phyloP scores from a whole-genome alignment of 2,329 filamentous ascomycete genomes.

The Hypoxylon sp. region DNA sequence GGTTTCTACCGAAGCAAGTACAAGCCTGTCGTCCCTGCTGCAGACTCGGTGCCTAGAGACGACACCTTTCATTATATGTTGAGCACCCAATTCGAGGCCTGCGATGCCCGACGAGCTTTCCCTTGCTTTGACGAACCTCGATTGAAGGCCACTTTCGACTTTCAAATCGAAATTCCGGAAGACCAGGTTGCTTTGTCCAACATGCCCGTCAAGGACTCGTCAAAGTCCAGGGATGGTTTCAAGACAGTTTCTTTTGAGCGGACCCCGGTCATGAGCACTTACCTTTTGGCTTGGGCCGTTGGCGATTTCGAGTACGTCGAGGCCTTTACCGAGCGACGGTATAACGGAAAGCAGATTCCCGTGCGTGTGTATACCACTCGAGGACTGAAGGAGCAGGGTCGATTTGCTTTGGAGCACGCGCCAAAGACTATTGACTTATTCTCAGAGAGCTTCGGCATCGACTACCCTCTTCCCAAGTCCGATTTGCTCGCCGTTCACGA shows the following conservation, averaged over 20 bases:
- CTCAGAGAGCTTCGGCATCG: conserved; percentile 92
- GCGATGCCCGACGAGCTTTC: conserved; percentile 93
- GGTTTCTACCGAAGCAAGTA: conserved; percentile 97
- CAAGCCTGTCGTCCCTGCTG: conserved; percentile 80
- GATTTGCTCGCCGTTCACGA: conserved; percentile 93
- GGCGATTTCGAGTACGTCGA: conserved; percentile 98
- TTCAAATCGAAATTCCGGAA: conserved; percentile 90
- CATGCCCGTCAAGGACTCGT: conserved; percentile 87
- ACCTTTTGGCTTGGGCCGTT: conserved; percentile 92
- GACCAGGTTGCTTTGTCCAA: conserved; percentile 93
- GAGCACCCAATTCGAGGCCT: conserved; percentile 97
- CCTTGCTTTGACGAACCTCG: conserved; percentile 99
- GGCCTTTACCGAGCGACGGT: conserved; percentile 88
- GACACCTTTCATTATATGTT: conserved; percentile 80
- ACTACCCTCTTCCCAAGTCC: conserved; percentile 93
- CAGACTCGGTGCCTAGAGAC: conserved; percentile 83
- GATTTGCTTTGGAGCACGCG: conserved; percentile 90
- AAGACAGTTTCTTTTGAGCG: conserved; percentile 84
- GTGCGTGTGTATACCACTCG: conserved; percentile 96
- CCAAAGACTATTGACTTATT: conserved; percentile 97
- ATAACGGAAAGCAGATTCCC: conserved; percentile 91
- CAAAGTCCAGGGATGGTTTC: conserved; percentile 72
- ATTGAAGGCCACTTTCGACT: conserved; percentile 95
- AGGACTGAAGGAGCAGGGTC: conserved; percentile 93
- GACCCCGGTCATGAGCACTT: conserved; percentile 91